Evolutionary conservation across 192 early-diverging fungal genomes (phyloP).

Genomic region (Backusella sp.): DNA sequence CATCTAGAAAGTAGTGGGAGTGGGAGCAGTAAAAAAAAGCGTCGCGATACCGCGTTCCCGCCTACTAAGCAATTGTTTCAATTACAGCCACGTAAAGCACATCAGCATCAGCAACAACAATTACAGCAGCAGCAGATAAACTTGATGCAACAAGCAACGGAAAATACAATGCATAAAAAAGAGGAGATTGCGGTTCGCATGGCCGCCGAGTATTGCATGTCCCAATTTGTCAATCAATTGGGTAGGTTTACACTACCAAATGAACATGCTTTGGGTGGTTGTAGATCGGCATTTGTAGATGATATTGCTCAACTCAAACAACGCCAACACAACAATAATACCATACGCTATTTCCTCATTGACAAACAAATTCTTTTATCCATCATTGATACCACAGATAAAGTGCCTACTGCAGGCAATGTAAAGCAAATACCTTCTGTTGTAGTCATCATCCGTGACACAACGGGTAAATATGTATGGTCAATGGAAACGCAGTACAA

Average conservation of each 20-base stretch:
- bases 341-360: conserved; percentile 64
- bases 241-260: conserved; percentile 69
- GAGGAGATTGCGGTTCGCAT: conserved; percentile 63
- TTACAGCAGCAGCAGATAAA: not conserved
- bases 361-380: conserved; percentile 68
- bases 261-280: conserved; percentile 57
- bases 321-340: not conserved
- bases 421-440: conserved; percentile 43
- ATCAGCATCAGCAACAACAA: conserved; percentile 3
- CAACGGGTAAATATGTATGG: conserved; percentile 74
- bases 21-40: conserved; percentile 33
- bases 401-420: not conserved
- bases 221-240: conserved; percentile 66
- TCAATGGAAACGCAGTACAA: conserved; percentile 53
- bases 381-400: conserved; percentile 51
- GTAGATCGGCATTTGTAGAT: conserved; percentile 63
- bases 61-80: conserved; percentile 41
- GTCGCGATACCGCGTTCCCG: conserved; percentile 37
- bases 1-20: conserved; percentile 9
- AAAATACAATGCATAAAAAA: conserved; percentile 21
- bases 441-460: conserved; percentile 62
- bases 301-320: conserved; percentile 40
- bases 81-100: conserved; percentile 23
- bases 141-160: not conserved
- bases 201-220: conserved; percentile 73